Evolutionary conservation across 257 asterid species (phyloP).

Genomic region (Henckelia pumila): DNA sequence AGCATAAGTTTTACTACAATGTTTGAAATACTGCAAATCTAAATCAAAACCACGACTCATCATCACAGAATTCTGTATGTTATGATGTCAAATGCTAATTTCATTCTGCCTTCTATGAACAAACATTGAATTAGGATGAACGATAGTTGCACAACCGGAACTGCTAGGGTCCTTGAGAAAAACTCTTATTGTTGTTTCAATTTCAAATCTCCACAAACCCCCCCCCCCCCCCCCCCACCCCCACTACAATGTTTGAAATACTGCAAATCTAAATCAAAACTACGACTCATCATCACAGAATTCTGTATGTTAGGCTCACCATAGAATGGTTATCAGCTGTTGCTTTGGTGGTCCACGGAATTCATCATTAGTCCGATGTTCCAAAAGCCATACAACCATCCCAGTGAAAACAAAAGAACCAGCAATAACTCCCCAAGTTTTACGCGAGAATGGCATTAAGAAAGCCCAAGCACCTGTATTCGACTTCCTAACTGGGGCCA

Average conservation of each 20-base stretch:
- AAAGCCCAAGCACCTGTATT: conserved; percentile 72
- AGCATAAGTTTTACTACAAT: too few relatives aligned
- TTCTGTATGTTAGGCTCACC: conserved; percentile 37
- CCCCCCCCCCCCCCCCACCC: too few relatives aligned
- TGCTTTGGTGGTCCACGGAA: conserved; percentile 69
- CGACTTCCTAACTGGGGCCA: conserved; percentile 47
- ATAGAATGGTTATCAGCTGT: conserved; percentile 60
- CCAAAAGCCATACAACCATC: conserved; percentile 63
- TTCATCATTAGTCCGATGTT: conserved; percentile 68
- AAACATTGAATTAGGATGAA: too few relatives aligned
- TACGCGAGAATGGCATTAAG: conserved; percentile 55
- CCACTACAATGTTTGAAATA: too few relatives aligned
- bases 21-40: too few relatives aligned
- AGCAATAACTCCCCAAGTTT: conserved; percentile 59
- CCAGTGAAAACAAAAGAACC: conserved; percentile 55
- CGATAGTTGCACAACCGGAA: too few relatives aligned
- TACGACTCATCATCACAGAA: neutral
- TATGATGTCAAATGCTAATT: neutral
- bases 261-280: neutral
- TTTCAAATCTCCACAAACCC: too few relatives aligned
- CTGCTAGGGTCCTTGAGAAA: too few relatives aligned
- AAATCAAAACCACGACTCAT: neutral
- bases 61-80: neutral
- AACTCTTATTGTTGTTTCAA: too few relatives aligned
- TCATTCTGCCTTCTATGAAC: too few relatives aligned